Percentiles rank a stretch among this genome's conserved stretches.
These are phyloP conservation scores for Phytophthora citricola DNA, from an alignment of 352 stramenopile species.

Conservation along the genomic window DNA sequence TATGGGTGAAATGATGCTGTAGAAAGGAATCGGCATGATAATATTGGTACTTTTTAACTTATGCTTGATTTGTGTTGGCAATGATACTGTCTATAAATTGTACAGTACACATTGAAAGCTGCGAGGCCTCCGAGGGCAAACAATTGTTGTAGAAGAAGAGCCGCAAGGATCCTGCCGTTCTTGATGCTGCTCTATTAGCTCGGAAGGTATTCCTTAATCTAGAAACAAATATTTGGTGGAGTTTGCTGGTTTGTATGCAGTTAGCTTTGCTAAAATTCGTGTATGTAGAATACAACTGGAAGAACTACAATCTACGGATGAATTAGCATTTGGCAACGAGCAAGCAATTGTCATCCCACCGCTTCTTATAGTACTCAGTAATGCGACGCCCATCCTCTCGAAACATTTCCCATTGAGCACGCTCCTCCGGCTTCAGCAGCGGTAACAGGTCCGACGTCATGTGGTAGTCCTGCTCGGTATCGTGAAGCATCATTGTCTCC, in stretches of 20 bases:
- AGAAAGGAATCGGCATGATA: conserved; percentile 1
- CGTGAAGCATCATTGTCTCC: conserved; percentile 33
- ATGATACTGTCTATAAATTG: background rate
- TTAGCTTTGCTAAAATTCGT: too few species aligned
- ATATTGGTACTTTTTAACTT: conserved; percentile 23
- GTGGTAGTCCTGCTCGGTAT: conserved; percentile 40
- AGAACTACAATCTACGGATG: too few species aligned
- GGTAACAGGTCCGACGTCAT: conserved; percentile 41
- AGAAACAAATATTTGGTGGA: too few species aligned
- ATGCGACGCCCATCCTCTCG: conserved; percentile 31
- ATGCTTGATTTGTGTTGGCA: conserved; percentile 5
- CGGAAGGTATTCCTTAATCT: too few species aligned
- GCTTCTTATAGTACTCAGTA: conserved; percentile 53
- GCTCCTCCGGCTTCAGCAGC: conserved; percentile 9
- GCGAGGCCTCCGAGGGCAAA: too few species aligned
- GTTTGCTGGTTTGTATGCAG: too few species aligned
- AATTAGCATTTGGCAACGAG: too few species aligned
- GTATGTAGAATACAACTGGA: too few species aligned
- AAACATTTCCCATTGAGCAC: conserved; percentile 10
- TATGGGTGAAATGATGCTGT: conserved; percentile 1
- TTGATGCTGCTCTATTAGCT: too few species aligned
- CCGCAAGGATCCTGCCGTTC: too few species aligned
- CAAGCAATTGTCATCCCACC: conserved; percentile 45
- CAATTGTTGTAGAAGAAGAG: too few species aligned
- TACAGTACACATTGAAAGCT: too few species aligned